phyloP scores from a whole-genome alignment of 768 basidiomycete genomes.

The Amanita phalloides region DNA sequence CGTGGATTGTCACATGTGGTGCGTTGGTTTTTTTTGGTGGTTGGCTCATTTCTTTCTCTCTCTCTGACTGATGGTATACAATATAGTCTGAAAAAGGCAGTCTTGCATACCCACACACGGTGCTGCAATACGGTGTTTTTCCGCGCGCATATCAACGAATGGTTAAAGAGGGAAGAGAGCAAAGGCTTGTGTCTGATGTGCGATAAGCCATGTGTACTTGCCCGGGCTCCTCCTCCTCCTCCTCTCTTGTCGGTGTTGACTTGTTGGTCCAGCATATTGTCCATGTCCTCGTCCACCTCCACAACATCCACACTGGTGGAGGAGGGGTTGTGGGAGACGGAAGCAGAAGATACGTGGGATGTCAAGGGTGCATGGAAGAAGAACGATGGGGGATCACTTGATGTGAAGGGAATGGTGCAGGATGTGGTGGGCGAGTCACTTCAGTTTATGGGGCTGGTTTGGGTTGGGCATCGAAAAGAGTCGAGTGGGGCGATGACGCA shows the following conservation, averaged over 20 bases:
- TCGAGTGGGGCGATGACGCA: neutral
- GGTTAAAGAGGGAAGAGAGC: neutral
- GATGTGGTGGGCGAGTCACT: neutral
- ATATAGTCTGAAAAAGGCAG: neutral
- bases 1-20: no score
- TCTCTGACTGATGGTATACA: no score
- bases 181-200: neutral
- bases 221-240: neutral
- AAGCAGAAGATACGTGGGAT: neutral
- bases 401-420: neutral
- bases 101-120: neutral
- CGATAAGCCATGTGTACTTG: neutral
- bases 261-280: neutral
- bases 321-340: neutral
- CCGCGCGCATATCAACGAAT: neutral
- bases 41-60: no score
- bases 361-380: neutral
- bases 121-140: conserved; percentile 1
- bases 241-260: neutral
- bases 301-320: neutral
- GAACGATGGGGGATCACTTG: neutral
- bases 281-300: neutral
- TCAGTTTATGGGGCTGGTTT: no score
- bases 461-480: neutral
- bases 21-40: no score